Evolutionary conservation across 306 rosid species (phyloP), one percentile per base, ranked within the genome.

Genomic region (Cercis canadensis): DNA sequence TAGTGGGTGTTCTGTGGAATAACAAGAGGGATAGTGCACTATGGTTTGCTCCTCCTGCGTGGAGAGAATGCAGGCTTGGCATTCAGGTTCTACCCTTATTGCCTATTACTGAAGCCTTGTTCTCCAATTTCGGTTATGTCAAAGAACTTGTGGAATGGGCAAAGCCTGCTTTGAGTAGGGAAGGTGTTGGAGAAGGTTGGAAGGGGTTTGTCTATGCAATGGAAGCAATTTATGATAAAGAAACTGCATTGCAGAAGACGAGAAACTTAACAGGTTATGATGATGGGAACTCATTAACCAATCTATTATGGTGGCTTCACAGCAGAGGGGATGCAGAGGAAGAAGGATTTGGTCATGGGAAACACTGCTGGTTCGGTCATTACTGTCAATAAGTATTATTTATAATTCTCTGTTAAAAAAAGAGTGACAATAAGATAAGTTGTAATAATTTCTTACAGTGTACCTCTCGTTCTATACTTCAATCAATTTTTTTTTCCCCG

Each of bases 1-100:
- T 88, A 11, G 94, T 90, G 56, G 98, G 98, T 31, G 89, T 93
- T n/a, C 56, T 90, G 17, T 93, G 98, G 97, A 69, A 86, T 16
- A 90, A 87, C 47, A 93, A 87, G 78, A 84, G 98, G 67, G 97
- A 93, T 55, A 87, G 89, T 46, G 89, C 78, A 17, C 75, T 93
- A 6, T 90, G 97, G 96, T 93, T 89, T 82, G 98, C 92, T 15
- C 84, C 96, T 52, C 77, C 96, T 0, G 94, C 71, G 2, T 90
- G 97, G 89, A 85, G 10, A 70, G 96, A 89, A 15, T 93, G 98
- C 41, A 77, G 97, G 66, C 89, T 93, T 40, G 86, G 93, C 4
- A 93, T 90, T 82, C 94, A 93, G 21, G 73, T 93, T 64, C 73
- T 93, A 4, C 98, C 98, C 0, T 8, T 93, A 12, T 33, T 81